Base-by-base conservation (phyloP, 2,329 filamentous ascomycete species). In the Nectriaceae sp. region DNA sequence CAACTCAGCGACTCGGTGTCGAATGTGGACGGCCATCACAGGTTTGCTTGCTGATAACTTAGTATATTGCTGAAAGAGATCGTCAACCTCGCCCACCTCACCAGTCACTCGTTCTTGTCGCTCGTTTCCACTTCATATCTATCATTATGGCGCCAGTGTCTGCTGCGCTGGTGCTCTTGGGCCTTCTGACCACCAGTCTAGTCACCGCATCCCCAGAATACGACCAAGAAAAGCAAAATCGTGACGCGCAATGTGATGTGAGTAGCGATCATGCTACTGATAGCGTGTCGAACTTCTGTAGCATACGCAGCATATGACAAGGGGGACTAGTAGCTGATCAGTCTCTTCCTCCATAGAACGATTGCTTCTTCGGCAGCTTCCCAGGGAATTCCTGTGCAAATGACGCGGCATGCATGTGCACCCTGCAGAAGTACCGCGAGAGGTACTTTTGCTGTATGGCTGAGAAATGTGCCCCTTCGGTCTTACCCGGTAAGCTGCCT, bases 381-480 rank as follows among this genome's bases (percentile, higher is more conserved):
- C 24, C 24, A 6, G 24, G 24, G 6, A 29, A 29, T 13, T 29
- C 24, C 13, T 29, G 24, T 13, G 6, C 39, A 21, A 40, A 50
- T 19, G 48, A 50, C 15, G 44, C 44, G 1, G 48, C 48, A 15
- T 50, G 48, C 29, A 50, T 50, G 48, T 50, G 48, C 44, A 50
- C 48, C 1, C 48, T 44, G 29, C 40, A 50, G 22, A 47, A 50
- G 40, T 50, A 50, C 21, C 48, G 48, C 19, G 48, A 50, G 37
- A 19, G 15, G 41, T 50, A 50, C 44, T 50, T 50, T 26, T 50
- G 48, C 4, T 50, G 48, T 11, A 50, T 50, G 48, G 48, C 48
- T 15, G 48, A 50, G 31, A 50, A 50, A 13, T 50, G 48, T 21
- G 48, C 40, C 15, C 24, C 24, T 6, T 29, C 24, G 6, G 24